Evolutionary conservation across 108 stramenopile genomes (phyloP).

Genomic region (Skeletonema costatum): DNA sequence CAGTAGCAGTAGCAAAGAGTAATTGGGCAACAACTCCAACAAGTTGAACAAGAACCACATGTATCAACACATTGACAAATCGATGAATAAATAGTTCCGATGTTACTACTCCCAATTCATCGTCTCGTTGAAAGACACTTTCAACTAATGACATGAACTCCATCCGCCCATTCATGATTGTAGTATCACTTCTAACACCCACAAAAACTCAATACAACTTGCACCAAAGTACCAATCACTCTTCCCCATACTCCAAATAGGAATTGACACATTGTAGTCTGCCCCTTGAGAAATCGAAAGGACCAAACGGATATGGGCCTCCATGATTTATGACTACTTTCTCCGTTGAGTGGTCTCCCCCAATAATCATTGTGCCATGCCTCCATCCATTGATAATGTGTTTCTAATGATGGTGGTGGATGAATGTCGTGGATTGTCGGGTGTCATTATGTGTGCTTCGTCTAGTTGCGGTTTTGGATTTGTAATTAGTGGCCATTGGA

Average conservation of each 20-base stretch:
- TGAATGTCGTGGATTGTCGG: constrained; percentile 58
- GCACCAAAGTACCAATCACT: constrained; percentile 6
- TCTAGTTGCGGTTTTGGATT: constrained; percentile 56
- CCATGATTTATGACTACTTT: constrained; percentile 70
- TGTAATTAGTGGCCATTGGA: constrained; percentile 20
- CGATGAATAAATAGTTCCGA: constrained; percentile 67
- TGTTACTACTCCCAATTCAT: constrained; percentile 7
- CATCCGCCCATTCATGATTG: neutral
- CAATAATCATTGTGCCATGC: constrained; percentile 60
- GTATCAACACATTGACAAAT: constrained; percentile 69
- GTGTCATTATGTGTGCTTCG: constrained; percentile 68
- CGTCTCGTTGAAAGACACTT: neutral
- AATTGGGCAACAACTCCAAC: constrained; percentile 54
- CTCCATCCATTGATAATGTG: constrained; percentile 18
- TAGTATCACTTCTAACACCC: neutral
- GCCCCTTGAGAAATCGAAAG: constrained; percentile 62
- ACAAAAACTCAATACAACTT: neutral
- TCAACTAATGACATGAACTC: neutral
- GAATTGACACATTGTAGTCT: neutral
- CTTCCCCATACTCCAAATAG: neutral
- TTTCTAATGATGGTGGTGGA: neutral
- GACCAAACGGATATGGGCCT: constrained; percentile 70
- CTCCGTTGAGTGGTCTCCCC: constrained; percentile 54
- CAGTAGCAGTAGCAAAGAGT: constrained; percentile 17
- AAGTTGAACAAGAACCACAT: constrained; percentile 62